Evolutionary conservation across 208 protist species (phyloP).

Genomic region (Acanthamoeba royreba): DNA sequence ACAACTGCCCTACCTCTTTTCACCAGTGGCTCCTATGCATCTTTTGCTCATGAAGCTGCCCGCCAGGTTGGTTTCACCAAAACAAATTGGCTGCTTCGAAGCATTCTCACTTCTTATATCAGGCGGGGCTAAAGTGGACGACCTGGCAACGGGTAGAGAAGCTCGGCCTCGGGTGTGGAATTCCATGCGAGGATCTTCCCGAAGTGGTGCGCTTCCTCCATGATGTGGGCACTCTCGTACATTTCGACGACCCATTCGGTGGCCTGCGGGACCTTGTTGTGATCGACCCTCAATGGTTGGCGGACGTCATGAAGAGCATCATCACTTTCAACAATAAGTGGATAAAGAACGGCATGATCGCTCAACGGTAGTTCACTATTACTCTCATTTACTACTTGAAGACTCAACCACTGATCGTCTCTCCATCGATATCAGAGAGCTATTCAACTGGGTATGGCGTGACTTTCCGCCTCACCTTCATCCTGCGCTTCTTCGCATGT

Average conservation of each 20-base stretch:
- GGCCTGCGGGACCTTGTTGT: neutral
- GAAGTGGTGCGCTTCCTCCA: constrained; percentile 7
- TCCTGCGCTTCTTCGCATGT: neutral
- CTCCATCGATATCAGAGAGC: neutral
- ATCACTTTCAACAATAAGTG: constrained; percentile 35
- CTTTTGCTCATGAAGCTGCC: neutral
- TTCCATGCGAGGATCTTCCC: neutral
- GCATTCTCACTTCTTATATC: neutral
- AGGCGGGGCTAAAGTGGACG: neutral
- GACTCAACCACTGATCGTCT: neutral
- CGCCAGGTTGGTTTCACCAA: neutral
- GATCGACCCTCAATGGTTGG: constrained; percentile 10
- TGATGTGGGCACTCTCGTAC: neutral
- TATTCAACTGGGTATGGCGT: constrained; percentile 27
- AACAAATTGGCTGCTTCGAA: too few relatives aligned
- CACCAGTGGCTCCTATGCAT: neutral
- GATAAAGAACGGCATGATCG: constrained; percentile 35
- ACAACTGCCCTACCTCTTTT: too few relatives aligned
- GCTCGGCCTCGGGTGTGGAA: neutral
- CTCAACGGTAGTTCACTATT: neutral
- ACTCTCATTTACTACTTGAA: too few relatives aligned
- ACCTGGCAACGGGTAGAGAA: neutral
- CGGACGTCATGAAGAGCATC: constrained; percentile 34
- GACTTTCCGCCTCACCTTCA: constrained; percentile 13
- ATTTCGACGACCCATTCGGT: constrained; percentile 14